Conservation (phyloP, 2,329 filamentous ascomycete genomes). For the Exophiala bonariae region DNA sequence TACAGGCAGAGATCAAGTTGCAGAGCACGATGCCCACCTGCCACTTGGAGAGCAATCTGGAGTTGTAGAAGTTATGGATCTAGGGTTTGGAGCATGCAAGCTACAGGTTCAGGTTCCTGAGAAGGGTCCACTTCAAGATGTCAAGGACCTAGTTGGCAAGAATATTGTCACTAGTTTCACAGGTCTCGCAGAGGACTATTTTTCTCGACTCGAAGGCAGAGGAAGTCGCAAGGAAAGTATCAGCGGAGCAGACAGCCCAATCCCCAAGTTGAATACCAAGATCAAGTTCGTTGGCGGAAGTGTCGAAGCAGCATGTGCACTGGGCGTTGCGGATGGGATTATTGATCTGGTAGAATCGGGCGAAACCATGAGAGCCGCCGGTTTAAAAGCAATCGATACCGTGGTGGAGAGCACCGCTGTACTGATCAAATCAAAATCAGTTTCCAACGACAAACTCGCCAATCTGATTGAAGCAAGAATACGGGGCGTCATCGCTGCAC, state of each 20-base stretch:
- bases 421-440: constrained; percentile 84
- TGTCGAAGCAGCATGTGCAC: constrained; percentile 92
- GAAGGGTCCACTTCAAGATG: constrained; percentile 69
- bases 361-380: constrained; percentile 96
- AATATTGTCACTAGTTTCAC: constrained; percentile 97
- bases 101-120: constrained; percentile 96
- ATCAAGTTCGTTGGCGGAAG: constrained; percentile 95
- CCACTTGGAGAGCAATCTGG: constrained; percentile 46
- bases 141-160: constrained; percentile 81
- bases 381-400: constrained; percentile 90
- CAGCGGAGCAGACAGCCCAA: constrained; percentile 34
- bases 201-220: constrained; percentile 68
- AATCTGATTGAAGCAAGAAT: constrained; percentile 85
- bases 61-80: constrained; percentile 84
- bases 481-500: constrained; percentile 88
- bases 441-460: constrained; percentile 77
- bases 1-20: constrained; percentile 88
- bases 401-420: constrained; percentile 86
- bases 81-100: constrained; percentile 88
- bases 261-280: constrained; percentile 71
- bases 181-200: constrained; percentile 78
- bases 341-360: constrained; percentile 98
- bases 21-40: constrained; percentile 73
- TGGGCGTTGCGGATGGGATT: constrained; percentile 95
- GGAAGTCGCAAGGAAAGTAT: constrained; percentile 36